A percentile compares a stretch with the other conserved stretches of the same genome.
phyloP scores from a whole-genome alignment of 148 eudicot species.

The Vaccinium myrtillus region DNA sequence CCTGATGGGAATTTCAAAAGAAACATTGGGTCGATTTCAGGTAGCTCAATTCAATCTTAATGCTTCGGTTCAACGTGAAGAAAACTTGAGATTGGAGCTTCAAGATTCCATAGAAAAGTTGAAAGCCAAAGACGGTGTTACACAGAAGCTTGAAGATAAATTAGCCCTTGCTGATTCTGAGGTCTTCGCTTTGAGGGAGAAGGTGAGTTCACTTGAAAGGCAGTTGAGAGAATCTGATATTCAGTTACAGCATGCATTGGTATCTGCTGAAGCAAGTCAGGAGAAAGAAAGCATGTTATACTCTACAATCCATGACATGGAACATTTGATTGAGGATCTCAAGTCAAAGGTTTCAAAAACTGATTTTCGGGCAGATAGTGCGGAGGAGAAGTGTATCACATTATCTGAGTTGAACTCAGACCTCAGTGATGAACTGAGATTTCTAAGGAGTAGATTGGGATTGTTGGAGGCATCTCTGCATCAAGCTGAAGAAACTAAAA shows the following conservation, averaged over 20 bases:
- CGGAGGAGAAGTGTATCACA: conserved; percentile 66
- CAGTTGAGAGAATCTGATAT: conserved; percentile 54
- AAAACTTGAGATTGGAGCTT: conserved; percentile 42
- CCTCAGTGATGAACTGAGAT: conserved; percentile 61
- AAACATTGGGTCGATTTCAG: conserved; percentile 55
- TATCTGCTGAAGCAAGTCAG: conserved; percentile 72
- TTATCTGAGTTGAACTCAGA: conserved; percentile 66
- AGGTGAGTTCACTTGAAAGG: conserved; percentile 49
- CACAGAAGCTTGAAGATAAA: conserved; percentile 29
- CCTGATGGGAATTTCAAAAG: conserved; percentile 59
- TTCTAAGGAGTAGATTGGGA: conserved; percentile 51
- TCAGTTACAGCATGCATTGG: conserved; percentile 64
- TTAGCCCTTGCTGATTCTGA: conserved; percentile 25
- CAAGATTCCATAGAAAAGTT: conserved; percentile 38
- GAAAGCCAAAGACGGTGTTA: conserved; percentile 33
- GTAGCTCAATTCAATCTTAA: conserved; percentile 44
- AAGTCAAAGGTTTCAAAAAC: conserved; percentile 62
- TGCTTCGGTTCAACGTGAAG: conserved; percentile 53
- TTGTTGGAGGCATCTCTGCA: conserved; percentile 68
- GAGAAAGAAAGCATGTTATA: conserved; percentile 68
- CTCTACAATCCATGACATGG: conserved; percentile 75
- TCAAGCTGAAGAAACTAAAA: conserved; percentile 64
- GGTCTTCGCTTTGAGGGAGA: conserved; percentile 37
- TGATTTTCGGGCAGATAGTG: conserved; percentile 61
- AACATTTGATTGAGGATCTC: conserved; percentile 61